These are phyloP conservation scores for Podila horticola DNA, from an alignment of 192 early-diverging fungal species.

Conservation along the genomic window DNA sequence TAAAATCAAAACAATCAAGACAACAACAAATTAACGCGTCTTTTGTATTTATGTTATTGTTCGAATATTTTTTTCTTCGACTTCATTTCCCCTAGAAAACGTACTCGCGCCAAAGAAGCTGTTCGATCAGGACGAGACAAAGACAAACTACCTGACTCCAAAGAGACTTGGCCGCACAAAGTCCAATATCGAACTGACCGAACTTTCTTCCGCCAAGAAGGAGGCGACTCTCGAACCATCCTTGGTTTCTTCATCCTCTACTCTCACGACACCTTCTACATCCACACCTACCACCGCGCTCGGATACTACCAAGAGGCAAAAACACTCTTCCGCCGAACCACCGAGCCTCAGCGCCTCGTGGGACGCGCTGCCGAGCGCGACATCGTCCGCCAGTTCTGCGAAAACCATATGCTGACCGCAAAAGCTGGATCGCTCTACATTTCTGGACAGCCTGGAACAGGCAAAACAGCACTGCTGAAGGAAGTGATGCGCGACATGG, in stretches of 20 bases:
- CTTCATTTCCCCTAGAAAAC: neutral
- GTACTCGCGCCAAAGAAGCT: neutral
- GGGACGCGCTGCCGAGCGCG: conserved; percentile 70
- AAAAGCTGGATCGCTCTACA: conserved; percentile 78
- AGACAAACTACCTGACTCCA: neutral
- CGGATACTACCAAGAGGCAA: conserved; percentile 64
- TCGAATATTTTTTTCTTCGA: too few species aligned
- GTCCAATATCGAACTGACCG: neutral
- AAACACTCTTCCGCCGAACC: conserved; percentile 70
- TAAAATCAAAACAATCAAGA: too few species aligned
- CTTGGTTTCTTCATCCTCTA: neutral
- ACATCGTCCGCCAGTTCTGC: conserved; percentile 62
- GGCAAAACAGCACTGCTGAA: conserved; percentile 92
- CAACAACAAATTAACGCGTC: too few species aligned
- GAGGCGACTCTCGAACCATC: neutral
- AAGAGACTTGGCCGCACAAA: neutral
- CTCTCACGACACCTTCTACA: neutral
- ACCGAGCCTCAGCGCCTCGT: conserved; percentile 69
- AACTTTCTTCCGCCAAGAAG: neutral
- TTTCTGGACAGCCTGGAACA: conserved; percentile 92
- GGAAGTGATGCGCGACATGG: conserved; percentile 61
- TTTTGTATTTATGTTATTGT: too few species aligned
- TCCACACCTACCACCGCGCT: neutral
- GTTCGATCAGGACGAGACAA: neutral
- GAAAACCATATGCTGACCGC: conserved; percentile 56